Conservation (phyloP, 106 monocot genomes). For the Iris macrosiphon region DNA sequence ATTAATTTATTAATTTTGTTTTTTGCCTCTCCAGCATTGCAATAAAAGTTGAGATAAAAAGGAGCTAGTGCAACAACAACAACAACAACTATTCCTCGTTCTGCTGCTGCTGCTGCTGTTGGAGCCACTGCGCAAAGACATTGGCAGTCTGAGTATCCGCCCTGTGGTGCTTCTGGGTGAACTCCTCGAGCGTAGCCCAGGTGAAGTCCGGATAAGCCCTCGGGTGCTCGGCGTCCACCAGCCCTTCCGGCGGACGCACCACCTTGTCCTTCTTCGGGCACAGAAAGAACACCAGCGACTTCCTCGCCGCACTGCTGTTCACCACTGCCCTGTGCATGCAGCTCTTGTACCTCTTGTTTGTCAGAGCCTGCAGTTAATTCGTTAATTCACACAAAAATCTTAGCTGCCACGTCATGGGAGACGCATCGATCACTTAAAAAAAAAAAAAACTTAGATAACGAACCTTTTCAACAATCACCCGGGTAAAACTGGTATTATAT, state of each 20-base stretch:
- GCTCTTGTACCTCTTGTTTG: slow-evolving; percentile 39
- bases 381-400: too few species aligned
- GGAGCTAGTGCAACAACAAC: too few species aligned
- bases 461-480: too few species aligned
- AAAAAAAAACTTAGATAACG: too few species aligned
- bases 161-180: slow-evolving; percentile 64
- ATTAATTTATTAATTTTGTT: too few species aligned
- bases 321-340: slow-evolving; percentile 47
- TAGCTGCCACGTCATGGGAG: too few species aligned
- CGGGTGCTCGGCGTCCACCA: slow-evolving; percentile 26
- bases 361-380: slow-evolving; percentile 36
- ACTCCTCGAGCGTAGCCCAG: slow-evolving; percentile 49
- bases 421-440: too few species aligned
- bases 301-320: slow-evolving; percentile 22
- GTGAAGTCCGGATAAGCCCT: slow-evolving; percentile 69
- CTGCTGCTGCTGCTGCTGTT: too few species aligned
- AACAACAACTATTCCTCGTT: too few species aligned
- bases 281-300: slow-evolving; percentile 41
- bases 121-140: slow-evolving; percentile 36
- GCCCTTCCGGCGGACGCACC: slow-evolving; percentile 20
- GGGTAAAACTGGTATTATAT: too few species aligned
- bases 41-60: too few species aligned
- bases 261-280: slow-evolving; percentile 37
- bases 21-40: too few species aligned
- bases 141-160: slow-evolving; percentile 52